Percentiles rank a stretch among this genome's conserved stretches.
These are phyloP conservation scores for Sarcodon aspratus DNA, from an alignment of 768 basidiomycete species.

Conservation along the genomic window DNA sequence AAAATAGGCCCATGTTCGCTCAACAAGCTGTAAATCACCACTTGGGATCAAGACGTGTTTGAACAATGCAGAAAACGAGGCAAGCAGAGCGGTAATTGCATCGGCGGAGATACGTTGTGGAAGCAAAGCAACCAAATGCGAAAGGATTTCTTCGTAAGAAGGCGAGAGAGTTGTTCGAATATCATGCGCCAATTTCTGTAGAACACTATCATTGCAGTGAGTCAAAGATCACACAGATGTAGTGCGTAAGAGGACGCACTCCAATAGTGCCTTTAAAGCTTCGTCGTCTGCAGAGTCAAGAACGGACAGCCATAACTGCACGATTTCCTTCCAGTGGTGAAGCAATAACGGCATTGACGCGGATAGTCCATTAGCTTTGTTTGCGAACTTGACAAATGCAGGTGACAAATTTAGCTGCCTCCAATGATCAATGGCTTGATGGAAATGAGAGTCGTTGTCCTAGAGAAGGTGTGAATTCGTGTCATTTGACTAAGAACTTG, in stretches of 20 bases:
- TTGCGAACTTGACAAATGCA: conserved; percentile 60
- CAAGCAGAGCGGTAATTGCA: conserved; percentile 50
- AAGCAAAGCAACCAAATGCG: conserved; percentile 44
- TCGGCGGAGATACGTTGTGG: conserved; percentile 46
- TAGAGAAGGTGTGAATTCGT: conserved; percentile 14
- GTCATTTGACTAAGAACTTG: not conserved
- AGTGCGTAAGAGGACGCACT: conserved; percentile 35
- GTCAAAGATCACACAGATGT: conserved; percentile 5
- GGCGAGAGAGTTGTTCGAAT: conserved; percentile 68
- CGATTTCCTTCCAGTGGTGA: conserved; percentile 66
- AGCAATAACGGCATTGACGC: conserved; percentile 73
- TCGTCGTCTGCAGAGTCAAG: conserved; percentile 58
- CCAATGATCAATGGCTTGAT: conserved; percentile 63
- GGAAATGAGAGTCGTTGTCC: conserved; percentile 77
- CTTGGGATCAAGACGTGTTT: conserved; percentile 63
- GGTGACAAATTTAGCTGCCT: conserved; percentile 71
- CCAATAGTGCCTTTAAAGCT: conserved; percentile 59
- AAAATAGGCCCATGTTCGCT: conserved; percentile 50
- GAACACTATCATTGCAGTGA: conserved; percentile 33
- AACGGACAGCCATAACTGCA: conserved; percentile 51
- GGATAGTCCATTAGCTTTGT: conserved; percentile 46
- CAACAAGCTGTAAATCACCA: conserved; percentile 36
- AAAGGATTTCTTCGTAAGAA: conserved; percentile 42
- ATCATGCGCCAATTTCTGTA: conserved; percentile 73
- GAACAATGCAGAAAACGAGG: conserved; percentile 60